Evolutionary conservation across 192 early-diverging fungal genomes (phyloP).

Genomic region (Entrophospora sp.): DNA sequence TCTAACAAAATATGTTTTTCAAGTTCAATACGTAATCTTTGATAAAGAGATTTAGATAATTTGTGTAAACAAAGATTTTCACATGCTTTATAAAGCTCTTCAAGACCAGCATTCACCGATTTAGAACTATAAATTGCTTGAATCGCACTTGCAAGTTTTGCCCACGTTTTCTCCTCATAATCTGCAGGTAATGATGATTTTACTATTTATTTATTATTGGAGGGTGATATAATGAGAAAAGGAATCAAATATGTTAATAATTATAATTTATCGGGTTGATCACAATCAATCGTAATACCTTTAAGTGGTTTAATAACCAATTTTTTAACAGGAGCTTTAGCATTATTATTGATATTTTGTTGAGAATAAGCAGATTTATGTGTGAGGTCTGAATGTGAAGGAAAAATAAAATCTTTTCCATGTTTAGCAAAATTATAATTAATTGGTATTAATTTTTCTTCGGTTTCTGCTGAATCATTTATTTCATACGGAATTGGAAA

Average conservation of each 20-base stretch:
- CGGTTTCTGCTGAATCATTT: no score
- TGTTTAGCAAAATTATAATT: background rate
- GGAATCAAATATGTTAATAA: no score
- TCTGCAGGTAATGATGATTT: constrained; percentile 54
- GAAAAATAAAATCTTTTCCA: constrained; percentile 11
- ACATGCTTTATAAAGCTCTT: constrained; percentile 79
- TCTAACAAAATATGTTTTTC: constrained; percentile 43
- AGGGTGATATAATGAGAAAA: no score
- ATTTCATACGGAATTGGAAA: no score
- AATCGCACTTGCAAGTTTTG: constrained; percentile 57
- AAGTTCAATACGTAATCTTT: constrained; percentile 48
- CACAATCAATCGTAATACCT: no score
- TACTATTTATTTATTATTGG: constrained; percentile 20
- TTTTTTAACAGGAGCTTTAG: constrained; percentile 41
- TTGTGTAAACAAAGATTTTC: constrained; percentile 76
- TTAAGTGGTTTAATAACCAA: constrained; percentile 56
- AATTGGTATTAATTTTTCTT: no score
- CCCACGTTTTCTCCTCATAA: constrained; percentile 59
- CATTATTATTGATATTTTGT: background rate
- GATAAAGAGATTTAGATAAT: constrained; percentile 53
- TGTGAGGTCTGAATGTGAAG: no score
- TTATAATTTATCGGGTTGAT: no score
- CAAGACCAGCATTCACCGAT: constrained; percentile 59
- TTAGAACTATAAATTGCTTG: constrained; percentile 58
- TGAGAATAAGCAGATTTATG: no score